phyloP scores from a whole-genome alignment of 352 stramenopile genomes.

The Globisporangium abappressorium region DNA sequence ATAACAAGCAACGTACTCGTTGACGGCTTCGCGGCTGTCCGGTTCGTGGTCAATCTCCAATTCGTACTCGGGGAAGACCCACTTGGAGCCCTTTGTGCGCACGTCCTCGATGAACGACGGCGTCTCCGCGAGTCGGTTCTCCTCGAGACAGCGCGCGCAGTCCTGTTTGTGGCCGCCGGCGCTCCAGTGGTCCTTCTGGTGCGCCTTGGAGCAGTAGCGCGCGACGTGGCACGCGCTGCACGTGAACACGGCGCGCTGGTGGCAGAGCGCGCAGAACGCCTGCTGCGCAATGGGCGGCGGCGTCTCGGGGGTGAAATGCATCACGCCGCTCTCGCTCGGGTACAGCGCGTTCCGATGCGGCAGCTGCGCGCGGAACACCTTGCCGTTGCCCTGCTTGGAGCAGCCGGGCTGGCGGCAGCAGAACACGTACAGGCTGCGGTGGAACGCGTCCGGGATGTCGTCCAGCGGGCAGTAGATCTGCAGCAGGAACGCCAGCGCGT shows the following conservation, averaged over 20 bases:
- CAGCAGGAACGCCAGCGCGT: slow-evolving; percentile 72
- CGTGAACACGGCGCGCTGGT: slow-evolving; percentile 58
- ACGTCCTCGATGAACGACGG: slow-evolving; percentile 28
- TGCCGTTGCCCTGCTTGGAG: slow-evolving; percentile 50
- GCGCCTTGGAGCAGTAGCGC: slow-evolving; percentile 72
- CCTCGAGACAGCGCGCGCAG: slow-evolving; percentile 37
- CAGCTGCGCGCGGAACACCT: slow-evolving; percentile 85
- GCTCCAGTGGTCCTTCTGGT: slow-evolving; percentile 82
- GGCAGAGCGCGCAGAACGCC: slow-evolving; percentile 55
- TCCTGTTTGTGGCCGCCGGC: slow-evolving; percentile 61
- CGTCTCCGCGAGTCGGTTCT: slow-evolving; percentile 36
- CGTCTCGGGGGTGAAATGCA: slow-evolving; percentile 20
- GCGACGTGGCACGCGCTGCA: slow-evolving; percentile 73
- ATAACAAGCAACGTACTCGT: slow-evolving; percentile 39
- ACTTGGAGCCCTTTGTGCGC: slow-evolving; percentile 56
- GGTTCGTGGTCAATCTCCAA: slow-evolving; percentile 82
- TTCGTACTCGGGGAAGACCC: slow-evolving; percentile 70
- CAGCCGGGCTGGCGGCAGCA: slow-evolving; percentile 78
- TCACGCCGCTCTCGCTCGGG: slow-evolving; percentile 45
- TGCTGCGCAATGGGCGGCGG: slow-evolving; percentile 1
- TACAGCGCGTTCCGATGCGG: slow-evolving; percentile 90
- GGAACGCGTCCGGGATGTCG: slow-evolving; percentile 85
- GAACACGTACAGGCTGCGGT: slow-evolving; percentile 93
- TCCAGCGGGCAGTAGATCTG: slow-evolving; percentile 94
- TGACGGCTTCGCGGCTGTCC: slow-evolving; percentile 50